A percentile compares a stretch with the other conserved stretches of the same genome.
phyloP scores from a whole-genome alignment of 495 filamentous ascomycete genomes.

The Penicillium nucicola region DNA sequence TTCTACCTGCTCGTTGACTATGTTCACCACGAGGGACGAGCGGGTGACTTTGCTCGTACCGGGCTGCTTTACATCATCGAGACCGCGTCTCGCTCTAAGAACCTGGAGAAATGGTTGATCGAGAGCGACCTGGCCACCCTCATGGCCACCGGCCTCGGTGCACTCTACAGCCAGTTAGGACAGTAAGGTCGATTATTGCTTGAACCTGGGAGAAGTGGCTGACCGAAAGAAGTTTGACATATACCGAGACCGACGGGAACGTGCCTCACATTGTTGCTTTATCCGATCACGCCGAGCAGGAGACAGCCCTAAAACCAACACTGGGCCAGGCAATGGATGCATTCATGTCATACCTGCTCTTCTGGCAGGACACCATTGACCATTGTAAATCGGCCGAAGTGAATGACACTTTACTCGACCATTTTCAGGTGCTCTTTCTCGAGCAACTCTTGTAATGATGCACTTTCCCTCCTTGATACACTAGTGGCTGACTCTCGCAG shows the following conservation, averaged over 20 bases:
- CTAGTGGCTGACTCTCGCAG: constrained; percentile 41
- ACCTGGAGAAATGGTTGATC: constrained; percentile 91
- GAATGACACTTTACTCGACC: constrained; percentile 86
- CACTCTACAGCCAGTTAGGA: constrained; percentile 94
- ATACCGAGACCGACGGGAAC: constrained; percentile 49
- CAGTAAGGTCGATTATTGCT: constrained; percentile 41
- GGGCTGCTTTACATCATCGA: constrained; percentile 95
- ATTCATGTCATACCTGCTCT: constrained; percentile 89
- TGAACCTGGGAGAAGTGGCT: neutral
- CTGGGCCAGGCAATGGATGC: constrained; percentile 83
- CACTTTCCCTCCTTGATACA: neutral
- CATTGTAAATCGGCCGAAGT: constrained; percentile 91
- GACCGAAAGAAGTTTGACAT: constrained; percentile 34
- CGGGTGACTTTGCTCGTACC: constrained; percentile 96
- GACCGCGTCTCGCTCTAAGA: constrained; percentile 75
- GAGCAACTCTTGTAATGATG: constrained; percentile 80
- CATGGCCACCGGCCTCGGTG: constrained; percentile 94
- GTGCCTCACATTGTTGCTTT: constrained; percentile 79
- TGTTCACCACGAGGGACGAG: constrained; percentile 87
- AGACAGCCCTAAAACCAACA: constrained; percentile 39
- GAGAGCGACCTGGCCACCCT: constrained; percentile 94
- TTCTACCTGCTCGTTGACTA: constrained; percentile 95
- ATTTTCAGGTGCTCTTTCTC: constrained; percentile 95
- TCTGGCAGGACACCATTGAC: constrained; percentile 98
- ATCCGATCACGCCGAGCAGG: constrained; percentile 66